A percentile compares a stretch with the other conserved stretches of the same genome.
phyloP scores from a whole-genome alignment of 139 green algal genomes.

The Diplosphaera chodatii region DNA sequence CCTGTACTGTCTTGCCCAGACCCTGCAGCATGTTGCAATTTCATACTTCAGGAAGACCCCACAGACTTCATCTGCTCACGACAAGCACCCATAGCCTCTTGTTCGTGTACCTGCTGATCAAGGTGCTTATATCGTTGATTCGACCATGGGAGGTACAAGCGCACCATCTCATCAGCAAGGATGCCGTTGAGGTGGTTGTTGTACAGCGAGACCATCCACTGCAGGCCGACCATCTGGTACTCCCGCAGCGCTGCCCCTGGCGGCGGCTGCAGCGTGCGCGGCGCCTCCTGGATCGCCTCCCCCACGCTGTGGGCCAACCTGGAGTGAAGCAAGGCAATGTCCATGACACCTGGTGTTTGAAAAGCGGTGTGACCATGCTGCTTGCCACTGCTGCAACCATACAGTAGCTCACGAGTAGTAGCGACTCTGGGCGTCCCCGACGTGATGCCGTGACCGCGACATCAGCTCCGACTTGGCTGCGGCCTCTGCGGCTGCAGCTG shows the following conservation, averaged over 20 bases:
- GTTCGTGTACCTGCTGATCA: too few relatives aligned
- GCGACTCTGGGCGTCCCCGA: constrained; percentile 48
- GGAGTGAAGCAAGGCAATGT: too few relatives aligned
- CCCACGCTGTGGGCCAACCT: constrained; percentile 40
- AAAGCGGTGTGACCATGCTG: too few relatives aligned
- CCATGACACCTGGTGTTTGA: too few relatives aligned
- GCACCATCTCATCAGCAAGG: constrained; percentile 93
- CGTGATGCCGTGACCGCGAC: constrained; percentile 4
- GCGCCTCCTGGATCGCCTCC: constrained; percentile 63
- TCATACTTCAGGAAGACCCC: too few relatives aligned
- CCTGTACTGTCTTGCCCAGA: constrained; percentile 93
- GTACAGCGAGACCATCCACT: constrained; percentile 97
- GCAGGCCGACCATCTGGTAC: constrained; percentile 90
- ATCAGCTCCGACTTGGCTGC: constrained; percentile 30
- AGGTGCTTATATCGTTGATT: background rate
- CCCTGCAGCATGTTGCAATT: constrained; percentile 29
- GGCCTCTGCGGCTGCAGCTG: constrained; percentile 47
- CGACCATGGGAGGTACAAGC: background rate
- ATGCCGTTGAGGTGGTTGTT: constrained; percentile 97
- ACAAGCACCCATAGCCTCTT: too few relatives aligned
- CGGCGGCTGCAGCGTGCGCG: constrained; percentile 59
- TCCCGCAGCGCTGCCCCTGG: constrained; percentile 65
- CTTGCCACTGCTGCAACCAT: too few relatives aligned
- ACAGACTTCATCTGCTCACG: too few relatives aligned
- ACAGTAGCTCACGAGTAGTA: constrained; percentile 56